Base-by-base conservation (phyloP, 495 filamentous ascomycete species). In the Podospora anserina region DNA sequence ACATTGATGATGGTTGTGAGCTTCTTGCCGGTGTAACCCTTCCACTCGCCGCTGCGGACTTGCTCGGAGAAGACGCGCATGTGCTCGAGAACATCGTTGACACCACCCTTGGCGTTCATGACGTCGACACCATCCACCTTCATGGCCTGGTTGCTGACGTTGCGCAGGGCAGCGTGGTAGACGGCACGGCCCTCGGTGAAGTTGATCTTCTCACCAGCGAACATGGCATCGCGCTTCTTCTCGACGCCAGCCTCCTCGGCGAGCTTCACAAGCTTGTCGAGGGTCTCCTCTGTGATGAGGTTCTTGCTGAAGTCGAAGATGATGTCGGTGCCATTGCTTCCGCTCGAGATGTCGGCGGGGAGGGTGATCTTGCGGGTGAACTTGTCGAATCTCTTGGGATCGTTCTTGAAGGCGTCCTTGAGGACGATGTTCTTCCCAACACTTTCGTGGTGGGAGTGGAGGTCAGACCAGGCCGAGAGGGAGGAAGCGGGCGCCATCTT, bases 281-380 rank as follows among this genome's bases (percentile, higher is more conserved):
- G 81, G 4, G 95, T 99, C 78, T 97, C 92, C 64, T 96, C 92
- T 68, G 89, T 97, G 67, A 99, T 80, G 80, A 98, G 92, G 86
- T 99, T 99, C 88, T 99, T 99, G 82, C 90, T 94, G 86, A 97
- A 99, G 81, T 99, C 95, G 79, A 98, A 99, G 49, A 98, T 86
- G 77, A 92, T 94, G 69, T 97, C 92, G 64, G 79, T 82, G 66
- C 76, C 80, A 67, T 74, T 76, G 69, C 75, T 65, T 19, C 69
- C 72, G 72, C 75, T 76, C 49, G 86, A 83, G 74, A 86, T 86
- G 77, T 93, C 91, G 32, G 88, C 88, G 44, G 86, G 83, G 79
- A 97, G 96, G 59, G 86, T 79, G 83, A 99, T 96, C 73, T 84
- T 90, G 74, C 88, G 90, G 78, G 88, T 91, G 82, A 97, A 91